Evolutionary conservation across 2,329 filamentous ascomycete species (phyloP), one percentile per base, ranked within the genome.

Genomic region (Fonsecaea erecta): DNA sequence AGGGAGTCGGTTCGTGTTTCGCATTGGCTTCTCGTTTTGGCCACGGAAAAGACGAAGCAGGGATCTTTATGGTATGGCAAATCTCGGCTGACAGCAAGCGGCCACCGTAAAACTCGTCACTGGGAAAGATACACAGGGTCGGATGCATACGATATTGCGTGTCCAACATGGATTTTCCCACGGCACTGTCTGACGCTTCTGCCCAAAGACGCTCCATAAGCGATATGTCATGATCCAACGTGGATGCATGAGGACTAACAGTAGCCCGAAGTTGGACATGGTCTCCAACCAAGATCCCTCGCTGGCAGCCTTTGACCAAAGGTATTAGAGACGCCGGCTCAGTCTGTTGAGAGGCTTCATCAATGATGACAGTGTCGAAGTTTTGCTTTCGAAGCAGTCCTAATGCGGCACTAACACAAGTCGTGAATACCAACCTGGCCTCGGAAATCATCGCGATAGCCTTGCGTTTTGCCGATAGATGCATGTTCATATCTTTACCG

Each of bases 281-380:
- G 55, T 83, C 80, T 0, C 80, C 80, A 1, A 83, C 80, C 0
- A 83, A 68, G 2, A 82, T 75, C 1, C 76, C 79, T 54, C 76
- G 77, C n/a, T 71, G 58, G 28, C 58, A 60, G 18, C 58, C 58
- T 53, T 60, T 60, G 28, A 53, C 58, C 18, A 81, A 72, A 1
- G 77, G 79, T 0, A 81, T 73, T 0, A 82, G 68, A 2, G 77
- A 77, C 0, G 72, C 75, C 0, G 80, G 76, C 63, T 83, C 80
- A 0, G 79, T 81, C 62, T 79, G 79, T 64, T 83, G 80, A 1
- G 80, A 83, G 6, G 81, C 80, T 72, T 83, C 80, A 61, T 82
- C 79, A 3, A 83, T 74, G 61, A 82, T 76, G 14, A 81, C 78
- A 5, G 75, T 60, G 26, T 52, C 48, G 24, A 60, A 60, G 6